These are phyloP conservation scores for Glaciozyma martinii DNA, from an alignment of 768 basidiomycete genomes.

Conservation along the genomic window DNA sequence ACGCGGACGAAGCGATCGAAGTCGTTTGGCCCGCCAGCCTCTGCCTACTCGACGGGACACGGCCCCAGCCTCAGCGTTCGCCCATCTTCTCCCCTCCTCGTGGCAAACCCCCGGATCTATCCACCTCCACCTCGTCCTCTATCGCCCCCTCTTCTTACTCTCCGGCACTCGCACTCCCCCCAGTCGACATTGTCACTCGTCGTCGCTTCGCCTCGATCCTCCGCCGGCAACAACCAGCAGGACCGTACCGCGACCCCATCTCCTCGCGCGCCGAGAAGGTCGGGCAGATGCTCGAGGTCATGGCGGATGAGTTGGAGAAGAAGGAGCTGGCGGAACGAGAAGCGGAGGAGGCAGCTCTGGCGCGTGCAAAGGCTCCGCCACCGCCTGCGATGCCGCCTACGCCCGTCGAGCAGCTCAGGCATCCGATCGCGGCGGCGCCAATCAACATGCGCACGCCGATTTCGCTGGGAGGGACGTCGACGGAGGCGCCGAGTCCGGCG, in stretches of 20 bases:
- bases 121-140: background rate
- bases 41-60: slow-evolving; percentile 11
- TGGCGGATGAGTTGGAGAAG: background rate
- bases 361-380: background rate
- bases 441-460: slow-evolving; percentile 31
- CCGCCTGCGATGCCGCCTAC: background rate
- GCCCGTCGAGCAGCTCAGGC: background rate
- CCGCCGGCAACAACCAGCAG: background rate
- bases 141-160: background rate
- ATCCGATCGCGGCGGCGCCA: slow-evolving; percentile 3
- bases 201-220: background rate
- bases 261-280: slow-evolving; percentile 1
- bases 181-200: slow-evolving; percentile 1
- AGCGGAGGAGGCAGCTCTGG: slow-evolving; percentile 3
- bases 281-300: background rate
- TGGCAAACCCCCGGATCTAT: background rate
- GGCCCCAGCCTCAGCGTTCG: background rate
- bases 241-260: background rate
- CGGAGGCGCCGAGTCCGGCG: slow-evolving; percentile 25
- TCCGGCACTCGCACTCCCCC: background rate
- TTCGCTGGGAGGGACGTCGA: slow-evolving; percentile 21
- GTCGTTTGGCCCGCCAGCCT: slow-evolving; percentile 21
- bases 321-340: background rate
- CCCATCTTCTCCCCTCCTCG: slow-evolving; percentile 1
- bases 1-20: background rate